A percentile compares a stretch with the other conserved stretches of the same genome.
Evolutionary conservation across 306 rosid species (phyloP).

Genomic region (Astragalus membranaceus): DNA sequence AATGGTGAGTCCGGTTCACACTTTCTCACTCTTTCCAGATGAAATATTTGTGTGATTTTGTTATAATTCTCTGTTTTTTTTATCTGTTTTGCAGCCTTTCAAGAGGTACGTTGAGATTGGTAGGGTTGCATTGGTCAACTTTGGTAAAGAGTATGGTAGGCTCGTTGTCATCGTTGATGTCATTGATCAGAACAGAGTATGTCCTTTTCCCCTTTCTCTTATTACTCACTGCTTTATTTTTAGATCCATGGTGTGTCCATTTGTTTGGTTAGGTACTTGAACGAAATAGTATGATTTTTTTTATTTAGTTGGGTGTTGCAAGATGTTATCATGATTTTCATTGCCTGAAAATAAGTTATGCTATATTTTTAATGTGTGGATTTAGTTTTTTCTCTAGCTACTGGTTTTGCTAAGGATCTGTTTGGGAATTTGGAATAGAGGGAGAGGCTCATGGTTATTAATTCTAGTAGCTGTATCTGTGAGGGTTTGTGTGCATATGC

Average conservation of each 20-base stretch:
- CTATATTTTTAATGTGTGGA: not conserved
- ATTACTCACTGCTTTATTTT: not conserved
- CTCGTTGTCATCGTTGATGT: conserved; percentile 92
- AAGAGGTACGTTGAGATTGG: conserved; percentile 91
- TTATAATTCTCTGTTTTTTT: not conserved
- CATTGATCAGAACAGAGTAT: conserved; percentile 77
- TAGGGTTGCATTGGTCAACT: conserved; percentile 80
- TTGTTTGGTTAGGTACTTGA: not conserved
- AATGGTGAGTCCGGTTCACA: not conserved
- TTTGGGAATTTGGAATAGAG: too few relatives aligned
- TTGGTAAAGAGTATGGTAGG: conserved; percentile 77
- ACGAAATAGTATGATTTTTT: not conserved
- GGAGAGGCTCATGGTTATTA: too few relatives aligned
- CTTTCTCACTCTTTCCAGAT: not conserved
- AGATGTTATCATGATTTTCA: not conserved
- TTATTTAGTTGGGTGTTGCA: not conserved
- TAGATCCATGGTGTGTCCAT: not conserved
- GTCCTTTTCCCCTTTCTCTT: not conserved
- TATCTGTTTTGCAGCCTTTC: conserved; percentile 51
- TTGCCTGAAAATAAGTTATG: not conserved
- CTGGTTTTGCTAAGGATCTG: not conserved
- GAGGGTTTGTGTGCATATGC: too few relatives aligned
- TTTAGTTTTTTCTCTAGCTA: not conserved
- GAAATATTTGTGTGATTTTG: too few relatives aligned
- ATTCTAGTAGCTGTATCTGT: too few relatives aligned